phyloP scores from a whole-genome alignment of 2,329 filamentous ascomycete genomes.

The Neofusicoccum sp. region DNA sequence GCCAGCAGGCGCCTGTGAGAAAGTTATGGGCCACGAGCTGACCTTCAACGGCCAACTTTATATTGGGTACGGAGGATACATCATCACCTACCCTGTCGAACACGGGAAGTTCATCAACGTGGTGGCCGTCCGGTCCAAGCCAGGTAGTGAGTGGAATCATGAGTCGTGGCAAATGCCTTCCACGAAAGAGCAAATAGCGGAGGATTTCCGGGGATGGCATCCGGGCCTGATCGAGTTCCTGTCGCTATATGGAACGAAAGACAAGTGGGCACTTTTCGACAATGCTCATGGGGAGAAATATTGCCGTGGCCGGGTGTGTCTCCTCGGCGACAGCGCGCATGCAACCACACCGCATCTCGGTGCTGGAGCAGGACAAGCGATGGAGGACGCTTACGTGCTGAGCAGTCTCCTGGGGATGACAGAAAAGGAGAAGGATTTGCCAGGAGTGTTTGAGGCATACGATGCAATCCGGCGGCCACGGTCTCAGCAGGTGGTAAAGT shows the following conservation, averaged over 20 bases:
- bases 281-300: conserved; percentile 52
- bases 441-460: conserved; percentile 39
- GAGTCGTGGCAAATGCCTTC: conserved; percentile 24
- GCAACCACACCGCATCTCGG: conserved; percentile 59
- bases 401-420: conserved; percentile 36
- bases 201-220: conserved; percentile 27
- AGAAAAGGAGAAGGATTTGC: conserved; percentile 25
- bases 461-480: conserved; percentile 40
- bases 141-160: conserved; percentile 22
- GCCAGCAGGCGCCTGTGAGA: conserved; percentile 8
- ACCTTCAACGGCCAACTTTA: conserved; percentile 21
- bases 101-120: conserved; percentile 17
- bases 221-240: conserved; percentile 26
- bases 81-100: conserved; percentile 22
- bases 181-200: conserved; percentile 26
- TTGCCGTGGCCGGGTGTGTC: conserved; percentile 46
- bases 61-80: conserved; percentile 12
- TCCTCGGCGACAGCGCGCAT: conserved; percentile 55
- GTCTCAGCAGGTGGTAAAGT: conserved; percentile 27
- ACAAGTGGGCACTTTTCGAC: conserved; percentile 62
- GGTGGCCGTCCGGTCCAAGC: conserved; percentile 16
- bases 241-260: conserved; percentile 28
- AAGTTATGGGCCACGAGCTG: conserved; percentile 16
- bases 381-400: conserved; percentile 56
- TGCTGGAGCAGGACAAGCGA: conserved; percentile 58